These are phyloP conservation scores for Volutella citrinella DNA, from an alignment of 2,329 filamentous ascomycete genomes.

Conservation along the genomic window DNA sequence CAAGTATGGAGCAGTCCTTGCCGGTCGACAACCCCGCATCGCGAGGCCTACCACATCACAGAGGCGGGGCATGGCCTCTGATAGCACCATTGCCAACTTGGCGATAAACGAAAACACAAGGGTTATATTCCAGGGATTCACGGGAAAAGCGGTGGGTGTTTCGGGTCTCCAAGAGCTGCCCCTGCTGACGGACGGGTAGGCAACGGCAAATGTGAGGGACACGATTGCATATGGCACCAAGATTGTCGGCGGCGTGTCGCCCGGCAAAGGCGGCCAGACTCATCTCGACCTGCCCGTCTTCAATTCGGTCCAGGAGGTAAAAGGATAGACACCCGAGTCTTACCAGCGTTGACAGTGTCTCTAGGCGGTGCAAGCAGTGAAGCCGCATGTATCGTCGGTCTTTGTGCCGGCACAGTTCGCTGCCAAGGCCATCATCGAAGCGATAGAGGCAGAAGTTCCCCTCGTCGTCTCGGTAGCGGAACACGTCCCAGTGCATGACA, in stretches of 20 bases:
- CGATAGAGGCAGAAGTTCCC: constrained; percentile 74
- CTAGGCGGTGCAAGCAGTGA: constrained; percentile 32
- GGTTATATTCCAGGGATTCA: constrained; percentile 38
- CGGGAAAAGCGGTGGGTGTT: constrained; percentile 33
- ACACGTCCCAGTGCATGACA: constrained; percentile 75
- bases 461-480: constrained; percentile 78
- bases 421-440: constrained; percentile 66
- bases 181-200: constrained; percentile 21
- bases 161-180: too few species aligned
- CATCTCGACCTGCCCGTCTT: constrained; percentile 37
- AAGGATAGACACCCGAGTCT: too few species aligned
- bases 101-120: constrained; percentile 23
- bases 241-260: constrained; percentile 37
- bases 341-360: background rate
- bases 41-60: too few species aligned
- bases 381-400: constrained; percentile 66
- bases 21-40: too few species aligned
- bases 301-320: constrained; percentile 31
- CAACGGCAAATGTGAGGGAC: constrained; percentile 35
- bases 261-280: constrained; percentile 30
- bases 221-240: constrained; percentile 38
- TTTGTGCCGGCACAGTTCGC: constrained; percentile 69
- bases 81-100: constrained; percentile 30
- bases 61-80: too few species aligned
- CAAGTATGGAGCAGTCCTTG: too few species aligned